These are phyloP conservation scores for Prillingera fragicola DNA, from an alignment of 1,284 basidiomycete species.

Conservation along the genomic window DNA sequence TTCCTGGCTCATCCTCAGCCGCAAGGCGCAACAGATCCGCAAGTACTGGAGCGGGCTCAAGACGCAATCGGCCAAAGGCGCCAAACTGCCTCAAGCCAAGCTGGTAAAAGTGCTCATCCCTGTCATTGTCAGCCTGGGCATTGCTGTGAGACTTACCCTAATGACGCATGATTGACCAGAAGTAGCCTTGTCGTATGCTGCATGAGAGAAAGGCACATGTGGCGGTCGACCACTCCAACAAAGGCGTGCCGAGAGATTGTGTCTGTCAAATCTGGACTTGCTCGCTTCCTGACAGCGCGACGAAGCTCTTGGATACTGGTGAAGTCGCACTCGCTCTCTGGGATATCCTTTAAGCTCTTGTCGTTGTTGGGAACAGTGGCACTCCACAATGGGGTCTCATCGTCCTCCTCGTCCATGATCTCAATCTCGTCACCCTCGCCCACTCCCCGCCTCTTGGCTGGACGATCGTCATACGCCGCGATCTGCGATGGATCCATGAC, in stretches of 20 bases:
- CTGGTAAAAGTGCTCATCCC: constrained; percentile 94
- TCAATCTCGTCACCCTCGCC: constrained; percentile 22
- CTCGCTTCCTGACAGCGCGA: constrained; percentile 55
- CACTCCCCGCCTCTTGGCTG: constrained; percentile 29
- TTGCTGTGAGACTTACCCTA: constrained; percentile 59
- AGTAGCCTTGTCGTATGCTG: constrained; percentile 87
- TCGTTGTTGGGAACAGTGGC: constrained; percentile 7
- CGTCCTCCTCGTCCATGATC: constrained; percentile 17
- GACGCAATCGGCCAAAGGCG: constrained; percentile 63
- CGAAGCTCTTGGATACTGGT: constrained; percentile 72
- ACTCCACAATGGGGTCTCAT: constrained; percentile 22
- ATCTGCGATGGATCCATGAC: constrained; percentile 35
- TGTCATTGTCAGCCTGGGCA: constrained; percentile 40
- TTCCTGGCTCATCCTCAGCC: constrained; percentile 60
- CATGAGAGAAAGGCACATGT: constrained; percentile 68
- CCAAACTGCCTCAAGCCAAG: constrained; percentile 89
- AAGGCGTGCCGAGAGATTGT: constrained; percentile 83
- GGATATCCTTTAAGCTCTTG: constrained; percentile 56
- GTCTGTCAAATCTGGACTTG: constrained; percentile 70
- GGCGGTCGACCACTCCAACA: constrained; percentile 83
- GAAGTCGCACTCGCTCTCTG: constrained; percentile 72
- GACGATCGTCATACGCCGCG: constrained; percentile 20
- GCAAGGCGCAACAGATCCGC: constrained; percentile 69
- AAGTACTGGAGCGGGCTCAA: constrained; percentile 76
- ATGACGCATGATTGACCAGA: constrained; percentile 73